These are phyloP conservation scores for Fusarium zealandicum DNA, from an alignment of 2,329 filamentous ascomycete genomes.

Conservation along the genomic window DNA sequence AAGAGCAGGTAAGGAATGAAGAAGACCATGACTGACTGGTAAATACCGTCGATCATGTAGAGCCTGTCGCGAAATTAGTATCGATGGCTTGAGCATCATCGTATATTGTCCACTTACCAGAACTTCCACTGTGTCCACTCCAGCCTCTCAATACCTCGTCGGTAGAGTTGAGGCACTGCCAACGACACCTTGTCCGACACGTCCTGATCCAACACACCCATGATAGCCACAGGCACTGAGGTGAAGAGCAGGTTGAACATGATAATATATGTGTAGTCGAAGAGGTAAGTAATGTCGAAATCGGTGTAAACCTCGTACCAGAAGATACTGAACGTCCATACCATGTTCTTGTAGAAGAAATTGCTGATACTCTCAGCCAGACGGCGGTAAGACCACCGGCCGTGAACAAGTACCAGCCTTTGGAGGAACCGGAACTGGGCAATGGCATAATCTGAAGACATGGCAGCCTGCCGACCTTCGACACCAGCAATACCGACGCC, in stretches of 20 bases:
- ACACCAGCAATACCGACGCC: slow-evolving; percentile 94
- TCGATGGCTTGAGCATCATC: background rate
- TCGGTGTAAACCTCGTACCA: slow-evolving; percentile 97
- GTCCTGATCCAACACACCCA: slow-evolving; percentile 97
- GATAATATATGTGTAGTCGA: slow-evolving; percentile 97
- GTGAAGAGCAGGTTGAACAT: slow-evolving; percentile 98
- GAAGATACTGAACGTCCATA: slow-evolving; percentile 96
- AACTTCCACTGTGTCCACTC: slow-evolving; percentile 98
- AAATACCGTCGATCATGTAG: slow-evolving; percentile 94
- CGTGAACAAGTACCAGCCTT: slow-evolving; percentile 85
- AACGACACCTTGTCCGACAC: slow-evolving; percentile 93
- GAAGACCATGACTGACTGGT: slow-evolving; percentile 93
- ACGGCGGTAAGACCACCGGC: slow-evolving; percentile 94
- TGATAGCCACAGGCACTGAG: slow-evolving; percentile 90
- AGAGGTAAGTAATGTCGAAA: slow-evolving; percentile 95
- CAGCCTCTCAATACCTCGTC: slow-evolving; percentile 90
- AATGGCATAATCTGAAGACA: slow-evolving; percentile 96
- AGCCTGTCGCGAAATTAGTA: slow-evolving; percentile 61
- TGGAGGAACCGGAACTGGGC: slow-evolving; percentile 92
- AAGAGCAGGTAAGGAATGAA: slow-evolving; percentile 91
- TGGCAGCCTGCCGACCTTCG: slow-evolving; percentile 89
- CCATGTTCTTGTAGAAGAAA: slow-evolving; percentile 99
- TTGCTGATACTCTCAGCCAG: slow-evolving; percentile 94
- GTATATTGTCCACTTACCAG: slow-evolving; percentile 68
- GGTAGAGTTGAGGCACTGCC: slow-evolving; percentile 93